Evolutionary conservation across 306 rosid species (phyloP).

Genomic region (Macrotyloma uniflorum): DNA sequence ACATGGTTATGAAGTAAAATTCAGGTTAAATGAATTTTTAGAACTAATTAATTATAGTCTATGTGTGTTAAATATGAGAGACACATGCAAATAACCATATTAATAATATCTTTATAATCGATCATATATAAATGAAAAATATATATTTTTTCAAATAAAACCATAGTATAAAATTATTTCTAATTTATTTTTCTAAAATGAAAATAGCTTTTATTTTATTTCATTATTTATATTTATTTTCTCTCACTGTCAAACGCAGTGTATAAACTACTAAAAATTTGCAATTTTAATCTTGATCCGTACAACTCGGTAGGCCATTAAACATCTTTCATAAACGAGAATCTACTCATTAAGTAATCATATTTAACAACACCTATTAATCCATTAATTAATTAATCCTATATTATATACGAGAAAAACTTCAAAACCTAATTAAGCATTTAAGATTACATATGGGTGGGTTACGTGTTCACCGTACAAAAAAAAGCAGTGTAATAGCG

Average conservation of each 20-base stretch:
- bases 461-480: slow-evolving; percentile 22
- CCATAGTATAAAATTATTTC: too few species aligned
- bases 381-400: background rate
- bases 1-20: too few species aligned
- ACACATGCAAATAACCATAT: too few species aligned
- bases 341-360: slow-evolving; percentile 43
- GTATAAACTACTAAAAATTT: slow-evolving; percentile 6
- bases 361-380: background rate
- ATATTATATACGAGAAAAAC: background rate
- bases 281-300: slow-evolving; percentile 27
- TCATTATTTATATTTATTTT: too few species aligned
- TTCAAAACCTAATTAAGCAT: slow-evolving; percentile 6
- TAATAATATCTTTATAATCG: too few species aligned
- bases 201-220: too few species aligned
- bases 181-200: too few species aligned
- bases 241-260: background rate
- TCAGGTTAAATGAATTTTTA: too few species aligned
- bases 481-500: too few species aligned
- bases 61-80: background rate
- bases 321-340: slow-evolving; percentile 30
- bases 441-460: background rate
- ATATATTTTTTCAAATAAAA: too few species aligned
- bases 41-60: too few species aligned
- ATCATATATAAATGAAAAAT: too few species aligned
- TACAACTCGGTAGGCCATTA: slow-evolving; percentile 25